These are phyloP conservation scores for Colletotrichum tropicale DNA, from an alignment of 2,329 filamentous ascomycete genomes.

Conservation along the genomic window DNA sequence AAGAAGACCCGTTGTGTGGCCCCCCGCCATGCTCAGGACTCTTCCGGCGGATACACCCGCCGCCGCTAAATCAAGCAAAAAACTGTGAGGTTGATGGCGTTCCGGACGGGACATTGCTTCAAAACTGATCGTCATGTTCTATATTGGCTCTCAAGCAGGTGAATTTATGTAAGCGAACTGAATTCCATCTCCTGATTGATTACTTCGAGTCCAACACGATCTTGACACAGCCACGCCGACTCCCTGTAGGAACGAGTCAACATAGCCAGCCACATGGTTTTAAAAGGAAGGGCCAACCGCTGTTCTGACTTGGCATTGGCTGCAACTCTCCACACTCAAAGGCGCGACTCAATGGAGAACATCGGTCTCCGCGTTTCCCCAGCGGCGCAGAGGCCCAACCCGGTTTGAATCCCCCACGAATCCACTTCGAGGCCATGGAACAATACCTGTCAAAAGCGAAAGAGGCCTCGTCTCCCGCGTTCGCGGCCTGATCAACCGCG, in stretches of 20 bases:
- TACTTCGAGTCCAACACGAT: not conserved
- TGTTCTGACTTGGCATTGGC: not conserved
- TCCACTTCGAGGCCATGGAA: not conserved
- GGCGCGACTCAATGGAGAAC: not conserved
- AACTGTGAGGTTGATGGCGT: no score
- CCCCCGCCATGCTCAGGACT: not conserved
- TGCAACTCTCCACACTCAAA: not conserved
- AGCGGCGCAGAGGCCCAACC: not conserved
- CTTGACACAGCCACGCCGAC: not conserved
- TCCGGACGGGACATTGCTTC: fast-evolving
- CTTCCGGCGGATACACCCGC: not conserved
- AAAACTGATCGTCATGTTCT: not conserved
- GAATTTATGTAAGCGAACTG: no score
- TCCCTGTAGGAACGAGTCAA: not conserved
- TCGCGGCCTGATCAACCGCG: not conserved
- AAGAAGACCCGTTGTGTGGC: no score
- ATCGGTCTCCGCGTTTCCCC: not conserved
- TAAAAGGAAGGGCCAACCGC: not conserved
- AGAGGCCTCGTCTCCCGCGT: not conserved
- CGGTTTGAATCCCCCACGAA: not conserved
- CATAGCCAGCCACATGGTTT: fast-evolving
- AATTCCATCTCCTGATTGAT: no score
- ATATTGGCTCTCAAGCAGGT: not conserved
- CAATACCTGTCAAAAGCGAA: not conserved
- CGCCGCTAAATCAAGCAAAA: not conserved